These are phyloP conservation scores for Penicillium aurantiogriseum DNA, from an alignment of 2,329 filamentous ascomycete genomes.

Conservation along the genomic window DNA sequence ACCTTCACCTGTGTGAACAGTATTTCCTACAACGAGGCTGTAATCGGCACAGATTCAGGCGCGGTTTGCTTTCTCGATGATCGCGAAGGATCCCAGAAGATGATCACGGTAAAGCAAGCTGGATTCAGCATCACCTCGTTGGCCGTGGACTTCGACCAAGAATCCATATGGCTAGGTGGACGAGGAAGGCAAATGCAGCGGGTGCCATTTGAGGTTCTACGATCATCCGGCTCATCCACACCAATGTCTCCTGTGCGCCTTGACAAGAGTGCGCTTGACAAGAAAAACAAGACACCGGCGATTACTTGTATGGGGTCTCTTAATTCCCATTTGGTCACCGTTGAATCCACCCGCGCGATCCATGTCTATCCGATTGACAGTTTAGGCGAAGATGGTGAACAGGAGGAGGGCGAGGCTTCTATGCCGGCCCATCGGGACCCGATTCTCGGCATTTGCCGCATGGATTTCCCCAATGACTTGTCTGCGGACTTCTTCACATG, in stretches of 20 bases:
- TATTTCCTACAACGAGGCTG: constrained; percentile 69
- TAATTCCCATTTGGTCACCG: constrained; percentile 65
- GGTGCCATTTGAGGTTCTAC: constrained; percentile 44
- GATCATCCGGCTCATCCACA: constrained; percentile 26
- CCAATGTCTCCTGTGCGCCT: constrained; percentile 26
- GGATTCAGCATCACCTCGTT: constrained; percentile 69
- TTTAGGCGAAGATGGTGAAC: constrained; percentile 31
- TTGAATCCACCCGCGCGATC: constrained; percentile 74
- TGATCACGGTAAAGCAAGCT: constrained; percentile 64
- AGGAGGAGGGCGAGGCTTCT: constrained; percentile 32
- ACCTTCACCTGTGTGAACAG: constrained; percentile 77
- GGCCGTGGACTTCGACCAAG: constrained; percentile 56
- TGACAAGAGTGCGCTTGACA: constrained; percentile 22
- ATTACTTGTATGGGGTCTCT: constrained; percentile 70
- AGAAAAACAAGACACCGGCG: constrained; percentile 34
- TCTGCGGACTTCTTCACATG: constrained; percentile 82
- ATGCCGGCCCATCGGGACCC: constrained; percentile 59
- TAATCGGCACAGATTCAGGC: constrained; percentile 83
- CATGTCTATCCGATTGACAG: constrained; percentile 56
- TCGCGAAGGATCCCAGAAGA: constrained; percentile 66
- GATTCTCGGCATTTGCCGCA: constrained; percentile 67
- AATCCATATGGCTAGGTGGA: constrained; percentile 66
- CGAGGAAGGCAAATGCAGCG: constrained; percentile 58
- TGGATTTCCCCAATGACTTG: constrained; percentile 60
- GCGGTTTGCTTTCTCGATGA: constrained; percentile 89